These are phyloP conservation scores for Trichoderma sp. DNA, from an alignment of 2,329 filamentous ascomycete species.

Conservation along the genomic window DNA sequence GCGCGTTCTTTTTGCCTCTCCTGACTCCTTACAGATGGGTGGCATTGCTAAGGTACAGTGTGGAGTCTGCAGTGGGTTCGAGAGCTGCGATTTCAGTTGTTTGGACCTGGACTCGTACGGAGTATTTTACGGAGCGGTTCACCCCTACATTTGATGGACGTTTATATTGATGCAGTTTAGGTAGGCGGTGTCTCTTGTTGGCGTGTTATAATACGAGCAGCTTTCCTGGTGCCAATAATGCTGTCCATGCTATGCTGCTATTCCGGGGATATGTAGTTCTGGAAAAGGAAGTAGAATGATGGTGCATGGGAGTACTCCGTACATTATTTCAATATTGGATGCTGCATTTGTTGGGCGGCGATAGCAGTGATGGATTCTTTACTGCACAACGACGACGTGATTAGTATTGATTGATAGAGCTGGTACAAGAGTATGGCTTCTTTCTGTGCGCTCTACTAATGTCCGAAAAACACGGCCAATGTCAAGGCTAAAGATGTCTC, in stretches of 20 bases:
- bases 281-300: neutral
- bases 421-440: too few species aligned
- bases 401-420: too few species aligned
- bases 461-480: too few species aligned
- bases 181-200: neutral
- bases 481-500: neutral
- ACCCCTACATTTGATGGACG: neutral
- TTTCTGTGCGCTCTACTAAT: too few species aligned
- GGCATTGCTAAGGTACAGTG: neutral
- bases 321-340: neutral
- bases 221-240: neutral
- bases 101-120: neutral
- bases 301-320: too few species aligned
- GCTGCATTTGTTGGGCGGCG: neutral
- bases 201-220: neutral
- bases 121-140: neutral
- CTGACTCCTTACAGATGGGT: slow-evolving; percentile 1
- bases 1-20: neutral
- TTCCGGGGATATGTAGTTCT: neutral
- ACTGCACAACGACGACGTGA: neutral
- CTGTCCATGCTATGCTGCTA: neutral
- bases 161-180: neutral
- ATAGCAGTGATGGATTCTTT: neutral
- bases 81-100: neutral
- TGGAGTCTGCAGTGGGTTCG: neutral